A percentile compares a stretch with the other conserved stretches of the same genome.
These are phyloP conservation scores for Paraphoma sp. DNA, from an alignment of 2,329 filamentous ascomycete species.

Conservation along the genomic window DNA sequence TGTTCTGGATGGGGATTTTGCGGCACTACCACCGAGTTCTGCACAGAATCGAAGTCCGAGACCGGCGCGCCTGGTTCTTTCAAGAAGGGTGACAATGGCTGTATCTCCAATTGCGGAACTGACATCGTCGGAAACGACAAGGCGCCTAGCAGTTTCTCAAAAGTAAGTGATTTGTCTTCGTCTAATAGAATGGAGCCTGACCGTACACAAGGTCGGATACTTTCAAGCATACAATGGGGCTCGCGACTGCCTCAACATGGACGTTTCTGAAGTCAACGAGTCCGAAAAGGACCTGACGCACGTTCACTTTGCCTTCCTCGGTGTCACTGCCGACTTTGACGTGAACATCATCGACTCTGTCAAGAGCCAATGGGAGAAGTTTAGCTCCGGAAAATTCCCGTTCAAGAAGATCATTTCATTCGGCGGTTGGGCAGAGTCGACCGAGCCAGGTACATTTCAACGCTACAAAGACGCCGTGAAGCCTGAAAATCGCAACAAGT, in stretches of 20 bases:
- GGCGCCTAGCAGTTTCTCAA: neutral
- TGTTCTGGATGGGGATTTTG: neutral
- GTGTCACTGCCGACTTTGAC: constrained; percentile 11
- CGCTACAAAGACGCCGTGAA: constrained; percentile 46
- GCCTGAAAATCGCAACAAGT: constrained; percentile 44
- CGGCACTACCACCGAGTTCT: neutral
- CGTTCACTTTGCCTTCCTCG: constrained; percentile 3
- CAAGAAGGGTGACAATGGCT: neutral
- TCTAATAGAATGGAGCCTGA: neutral
- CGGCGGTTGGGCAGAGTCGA: constrained; percentile 56
- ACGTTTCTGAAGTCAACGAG: neutral
- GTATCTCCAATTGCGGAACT: neutral
- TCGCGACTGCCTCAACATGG: constrained; percentile 11
- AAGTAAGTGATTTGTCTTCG: neutral
- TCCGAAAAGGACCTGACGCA: constrained; percentile 5
- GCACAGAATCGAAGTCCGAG: neutral
- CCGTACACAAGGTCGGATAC: constrained; percentile 5
- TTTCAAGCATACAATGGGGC: constrained; percentile 10
- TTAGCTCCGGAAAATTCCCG: neutral
- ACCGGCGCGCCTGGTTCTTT: neutral
- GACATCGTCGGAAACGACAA: neutral
- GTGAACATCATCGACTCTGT: neutral
- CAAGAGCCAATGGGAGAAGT: constrained; percentile 34
- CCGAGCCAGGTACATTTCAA: constrained; percentile 42
- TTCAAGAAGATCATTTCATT: constrained; percentile 51